Evolutionary conservation across 225 moss, liverwort and hornwort species (phyloP).

Genomic region (Straminergon stramineum): DNA sequence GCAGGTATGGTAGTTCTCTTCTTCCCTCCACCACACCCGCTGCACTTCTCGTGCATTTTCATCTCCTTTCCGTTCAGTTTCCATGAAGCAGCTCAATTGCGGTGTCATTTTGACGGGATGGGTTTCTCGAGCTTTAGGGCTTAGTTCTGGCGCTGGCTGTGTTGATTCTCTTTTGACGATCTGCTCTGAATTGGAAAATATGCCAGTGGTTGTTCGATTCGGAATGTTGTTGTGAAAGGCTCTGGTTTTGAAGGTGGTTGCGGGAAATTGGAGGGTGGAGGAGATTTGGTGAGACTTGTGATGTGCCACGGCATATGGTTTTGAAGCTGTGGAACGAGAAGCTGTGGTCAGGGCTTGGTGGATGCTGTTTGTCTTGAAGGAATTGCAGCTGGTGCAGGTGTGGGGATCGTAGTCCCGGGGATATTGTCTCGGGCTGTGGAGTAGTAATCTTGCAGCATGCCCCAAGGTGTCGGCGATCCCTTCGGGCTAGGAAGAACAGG

Average conservation of each 20-base stretch:
- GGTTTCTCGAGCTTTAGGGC: background rate
- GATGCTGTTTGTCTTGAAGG: background rate
- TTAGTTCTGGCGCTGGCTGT: background rate
- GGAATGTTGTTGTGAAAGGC: background rate
- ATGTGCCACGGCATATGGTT: background rate
- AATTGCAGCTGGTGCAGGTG: background rate
- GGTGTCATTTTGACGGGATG: background rate
- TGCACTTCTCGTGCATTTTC: background rate
- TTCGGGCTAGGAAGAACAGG: slow-evolving; percentile 33
- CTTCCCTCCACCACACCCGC: background rate
- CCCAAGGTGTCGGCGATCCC: slow-evolving; percentile 20
- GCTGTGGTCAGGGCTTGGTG: background rate
- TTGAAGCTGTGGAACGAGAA: background rate
- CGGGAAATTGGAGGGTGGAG: background rate
- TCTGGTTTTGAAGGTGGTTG: background rate
- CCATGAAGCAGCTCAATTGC: background rate
- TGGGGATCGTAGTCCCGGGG: background rate
- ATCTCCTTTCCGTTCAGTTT: background rate
- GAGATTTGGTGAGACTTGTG: background rate
- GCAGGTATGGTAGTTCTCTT: background rate
- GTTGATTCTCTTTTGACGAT: background rate
- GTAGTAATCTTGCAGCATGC: slow-evolving; percentile 29
- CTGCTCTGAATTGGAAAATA: background rate
- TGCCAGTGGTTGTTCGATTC: background rate
- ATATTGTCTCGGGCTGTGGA: background rate